Evolutionary conservation across 768 basidiomycete genomes (phyloP).

Genomic region (Fomitopsis serialis): DNA sequence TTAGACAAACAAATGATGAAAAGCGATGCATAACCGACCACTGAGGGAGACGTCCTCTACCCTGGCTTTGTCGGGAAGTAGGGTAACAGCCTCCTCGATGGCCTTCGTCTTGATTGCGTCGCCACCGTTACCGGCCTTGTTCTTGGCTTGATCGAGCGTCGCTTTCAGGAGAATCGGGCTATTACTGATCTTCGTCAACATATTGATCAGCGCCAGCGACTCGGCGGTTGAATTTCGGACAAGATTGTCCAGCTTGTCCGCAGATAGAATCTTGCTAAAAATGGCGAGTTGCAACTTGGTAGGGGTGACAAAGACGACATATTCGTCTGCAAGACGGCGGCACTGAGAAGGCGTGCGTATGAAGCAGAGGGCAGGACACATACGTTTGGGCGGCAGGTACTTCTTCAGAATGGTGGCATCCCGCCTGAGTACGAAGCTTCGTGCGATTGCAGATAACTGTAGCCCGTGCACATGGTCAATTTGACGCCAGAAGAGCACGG

Average conservation of each 20-base stretch:
- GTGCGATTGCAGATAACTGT: constrained; percentile 68
- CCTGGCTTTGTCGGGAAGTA: constrained; percentile 54
- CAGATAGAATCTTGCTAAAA: constrained; percentile 69
- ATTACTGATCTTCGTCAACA: constrained; percentile 87
- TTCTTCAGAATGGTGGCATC: constrained; percentile 78
- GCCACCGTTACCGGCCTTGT: constrained; percentile 29
- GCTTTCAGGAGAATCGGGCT: constrained; percentile 84
- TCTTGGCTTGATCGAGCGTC: constrained; percentile 59
- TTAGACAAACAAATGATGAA: background rate
- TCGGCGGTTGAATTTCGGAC: constrained; percentile 69
- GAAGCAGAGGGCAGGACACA: constrained; percentile 19
- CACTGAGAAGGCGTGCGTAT: background rate
- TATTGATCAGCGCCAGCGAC: constrained; percentile 73
- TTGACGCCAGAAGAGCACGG: background rate
- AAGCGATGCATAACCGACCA: constrained; percentile 47
- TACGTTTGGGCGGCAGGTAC: constrained; percentile 90
- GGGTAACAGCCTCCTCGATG: constrained; percentile 52
- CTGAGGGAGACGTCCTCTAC: constrained; percentile 75
- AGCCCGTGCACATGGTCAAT: background rate
- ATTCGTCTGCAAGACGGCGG: constrained; percentile 66
- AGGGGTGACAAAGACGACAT: constrained; percentile 94
- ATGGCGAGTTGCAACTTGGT: constrained; percentile 78
- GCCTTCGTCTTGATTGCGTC: constrained; percentile 40
- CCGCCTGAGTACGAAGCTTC: constrained; percentile 86
- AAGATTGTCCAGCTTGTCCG: constrained; percentile 62